Conservation (phyloP, 768 basidiomycete genomes). For the Zangia roseola region DNA sequence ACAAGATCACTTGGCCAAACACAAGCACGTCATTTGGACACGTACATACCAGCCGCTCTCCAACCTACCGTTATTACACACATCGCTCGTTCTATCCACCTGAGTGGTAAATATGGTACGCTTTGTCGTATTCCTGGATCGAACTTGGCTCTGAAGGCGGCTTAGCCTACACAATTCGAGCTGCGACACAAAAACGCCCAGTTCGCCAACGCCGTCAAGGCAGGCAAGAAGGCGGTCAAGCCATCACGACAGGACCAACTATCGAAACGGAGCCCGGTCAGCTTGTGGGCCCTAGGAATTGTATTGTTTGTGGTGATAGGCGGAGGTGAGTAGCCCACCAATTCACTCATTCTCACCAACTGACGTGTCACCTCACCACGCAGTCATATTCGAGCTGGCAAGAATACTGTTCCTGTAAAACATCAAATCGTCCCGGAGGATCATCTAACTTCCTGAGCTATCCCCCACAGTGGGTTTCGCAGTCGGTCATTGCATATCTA, state of each 20-base stretch:
- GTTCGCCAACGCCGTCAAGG: constrained; percentile 70
- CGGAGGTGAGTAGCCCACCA: constrained; percentile 58
- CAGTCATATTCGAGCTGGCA: constrained; percentile 75
- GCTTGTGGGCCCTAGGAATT: constrained; percentile 69
- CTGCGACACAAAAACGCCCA: constrained; percentile 77
- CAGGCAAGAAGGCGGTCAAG: constrained; percentile 76
- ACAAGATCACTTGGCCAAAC: no score
- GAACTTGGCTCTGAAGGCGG: neutral
- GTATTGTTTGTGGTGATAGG: constrained; percentile 77
- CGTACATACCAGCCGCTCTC: constrained; percentile 8
- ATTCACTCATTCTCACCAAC: neutral
- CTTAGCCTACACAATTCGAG: constrained; percentile 79
- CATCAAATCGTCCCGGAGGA: neutral
- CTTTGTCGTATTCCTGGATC: neutral
- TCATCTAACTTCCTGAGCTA: neutral
- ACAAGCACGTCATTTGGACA: constrained; percentile 15
- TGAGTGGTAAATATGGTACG: constrained; percentile 31
- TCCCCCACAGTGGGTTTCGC: neutral
- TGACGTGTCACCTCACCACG: constrained; percentile 1
- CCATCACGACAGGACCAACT: constrained; percentile 69
- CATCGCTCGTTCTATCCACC: constrained; percentile 31
- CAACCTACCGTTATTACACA: neutral
- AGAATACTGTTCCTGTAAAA: constrained; percentile 63
- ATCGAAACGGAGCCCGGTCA: constrained; percentile 72
- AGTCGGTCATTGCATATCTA: constrained; percentile 12